phyloP scores from a whole-genome alignment of 495 filamentous ascomycete species.

The Terfezia claveryi region DNA sequence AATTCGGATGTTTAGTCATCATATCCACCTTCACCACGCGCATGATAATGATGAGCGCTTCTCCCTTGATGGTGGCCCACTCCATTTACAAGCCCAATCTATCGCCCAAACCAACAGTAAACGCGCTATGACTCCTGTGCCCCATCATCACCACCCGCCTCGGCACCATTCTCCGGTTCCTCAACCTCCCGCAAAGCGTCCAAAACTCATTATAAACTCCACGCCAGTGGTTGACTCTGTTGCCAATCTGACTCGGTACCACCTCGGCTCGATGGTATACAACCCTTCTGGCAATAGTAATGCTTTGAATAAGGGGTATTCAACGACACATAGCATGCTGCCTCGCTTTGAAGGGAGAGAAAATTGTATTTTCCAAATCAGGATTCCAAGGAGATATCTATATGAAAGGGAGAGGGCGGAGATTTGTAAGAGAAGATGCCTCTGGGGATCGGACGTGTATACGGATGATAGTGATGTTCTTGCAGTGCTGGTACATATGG shows the following conservation, averaged over 20 bases:
- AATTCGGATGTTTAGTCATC: constrained; percentile 28
- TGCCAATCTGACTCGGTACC: constrained; percentile 20
- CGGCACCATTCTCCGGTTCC: not conserved
- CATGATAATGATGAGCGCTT: constrained; percentile 41
- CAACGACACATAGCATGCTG: constrained; percentile 45
- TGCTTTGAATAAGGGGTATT: constrained; percentile 35
- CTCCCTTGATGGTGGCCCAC: constrained; percentile 5
- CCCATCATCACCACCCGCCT: constrained; percentile 18
- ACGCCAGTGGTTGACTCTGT: constrained; percentile 35
- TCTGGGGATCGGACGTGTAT: constrained; percentile 89
- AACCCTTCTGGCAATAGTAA: constrained; percentile 28
- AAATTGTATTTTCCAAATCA: constrained; percentile 76
- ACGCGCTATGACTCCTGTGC: constrained; percentile 19
- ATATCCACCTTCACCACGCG: constrained; percentile 55
- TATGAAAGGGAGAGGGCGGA: constrained; percentile 45
- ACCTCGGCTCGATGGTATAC: constrained; percentile 28
- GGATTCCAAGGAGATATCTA: constrained; percentile 62
- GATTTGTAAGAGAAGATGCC: constrained; percentile 49
- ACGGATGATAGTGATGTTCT: constrained; percentile 90
- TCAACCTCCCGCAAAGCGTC: constrained; percentile 10
- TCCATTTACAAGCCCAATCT: not conserved
- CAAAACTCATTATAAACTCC: constrained; percentile 29
- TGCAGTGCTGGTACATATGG: constrained; percentile 79
- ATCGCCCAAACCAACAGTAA: not conserved
- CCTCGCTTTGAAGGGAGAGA: constrained; percentile 50